Conservation (phyloP, 2,329 filamentous ascomycete genomes). For the Leptodontidium sp. region DNA sequence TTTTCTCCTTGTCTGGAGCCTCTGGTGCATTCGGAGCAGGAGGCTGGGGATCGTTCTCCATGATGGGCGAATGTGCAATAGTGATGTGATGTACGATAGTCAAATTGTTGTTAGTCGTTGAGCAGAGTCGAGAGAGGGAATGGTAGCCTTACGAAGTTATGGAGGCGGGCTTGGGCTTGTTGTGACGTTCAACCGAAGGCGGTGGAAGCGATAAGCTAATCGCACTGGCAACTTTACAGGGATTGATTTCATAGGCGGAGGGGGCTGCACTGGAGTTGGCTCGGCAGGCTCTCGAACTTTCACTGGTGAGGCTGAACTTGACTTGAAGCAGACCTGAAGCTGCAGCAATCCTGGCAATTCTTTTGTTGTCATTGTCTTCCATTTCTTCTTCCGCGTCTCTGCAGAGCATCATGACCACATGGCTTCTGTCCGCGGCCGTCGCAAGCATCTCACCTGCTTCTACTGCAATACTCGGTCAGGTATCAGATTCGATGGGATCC, state of each 20-base stretch:
- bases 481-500: conserved; percentile 65
- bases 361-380: not conserved
- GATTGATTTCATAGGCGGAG: not conserved
- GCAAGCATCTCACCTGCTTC: conserved; percentile 71
- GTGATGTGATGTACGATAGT: not conserved
- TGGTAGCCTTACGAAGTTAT: conserved; percentile 23
- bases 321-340: not conserved
- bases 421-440: conserved; percentile 34
- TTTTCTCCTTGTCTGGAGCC: conserved; percentile 65
- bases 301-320: conserved; percentile 15
- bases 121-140: not conserved
- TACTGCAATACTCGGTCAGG: conserved; percentile 79
- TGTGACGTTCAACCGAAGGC: conserved; percentile 24
- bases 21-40: conserved; percentile 48
- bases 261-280: not conserved
- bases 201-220: conserved; percentile 28
- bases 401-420: conserved; percentile 38
- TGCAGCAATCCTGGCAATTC: not conserved
- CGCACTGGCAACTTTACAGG: not conserved
- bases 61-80: conserved; percentile 30
- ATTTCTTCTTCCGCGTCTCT: not conserved
- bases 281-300: not conserved
- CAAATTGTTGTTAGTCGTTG: not conserved
- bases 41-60: conserved; percentile 41
- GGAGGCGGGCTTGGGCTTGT: not conserved